Evolutionary conservation across 768 basidiomycete species (phyloP).

Genomic region (Auricularia sp.): DNA sequence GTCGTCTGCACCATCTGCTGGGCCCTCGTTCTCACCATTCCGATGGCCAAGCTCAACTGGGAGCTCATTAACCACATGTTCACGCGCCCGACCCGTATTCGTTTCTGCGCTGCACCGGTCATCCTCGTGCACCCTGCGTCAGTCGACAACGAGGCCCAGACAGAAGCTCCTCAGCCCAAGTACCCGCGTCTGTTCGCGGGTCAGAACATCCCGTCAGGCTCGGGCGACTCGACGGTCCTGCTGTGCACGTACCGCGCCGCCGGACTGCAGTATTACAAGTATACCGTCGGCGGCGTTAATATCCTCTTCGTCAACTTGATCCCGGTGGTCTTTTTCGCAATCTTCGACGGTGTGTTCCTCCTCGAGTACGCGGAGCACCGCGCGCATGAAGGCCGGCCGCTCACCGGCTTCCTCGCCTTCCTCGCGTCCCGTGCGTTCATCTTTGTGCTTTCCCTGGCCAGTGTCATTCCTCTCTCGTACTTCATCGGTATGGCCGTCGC

Average conservation of each 20-base stretch:
- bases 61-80: conserved; percentile 79
- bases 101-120: conserved; percentile 85
- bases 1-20: conserved; percentile 85
- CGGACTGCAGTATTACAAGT: conserved; percentile 94
- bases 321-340: conserved; percentile 89
- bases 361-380: conserved; percentile 57
- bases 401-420: conserved; percentile 56
- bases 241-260: conserved; percentile 90
- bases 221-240: conserved; percentile 76
- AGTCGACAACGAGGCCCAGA: conserved; percentile 8
- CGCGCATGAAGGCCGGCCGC: conserved; percentile 40
- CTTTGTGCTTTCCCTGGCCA: conserved; percentile 74
- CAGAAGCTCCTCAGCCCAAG: conserved; percentile 26
- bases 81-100: conserved; percentile 68
- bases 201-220: conserved; percentile 77
- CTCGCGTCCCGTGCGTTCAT: conserved; percentile 68
- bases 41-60: conserved; percentile 98
- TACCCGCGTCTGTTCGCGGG: conserved; percentile 72
- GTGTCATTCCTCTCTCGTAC: conserved; percentile 94
- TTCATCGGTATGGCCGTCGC: conserved; percentile 99
- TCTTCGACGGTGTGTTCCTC: conserved; percentile 83
- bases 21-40: conserved; percentile 90
- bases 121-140: conserved; percentile 42
- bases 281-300: conserved; percentile 96
- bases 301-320: conserved; percentile 95